Evolutionary conservation across 1,284 basidiomycete genomes (phyloP).

Genomic region (Bothia castanella): DNA sequence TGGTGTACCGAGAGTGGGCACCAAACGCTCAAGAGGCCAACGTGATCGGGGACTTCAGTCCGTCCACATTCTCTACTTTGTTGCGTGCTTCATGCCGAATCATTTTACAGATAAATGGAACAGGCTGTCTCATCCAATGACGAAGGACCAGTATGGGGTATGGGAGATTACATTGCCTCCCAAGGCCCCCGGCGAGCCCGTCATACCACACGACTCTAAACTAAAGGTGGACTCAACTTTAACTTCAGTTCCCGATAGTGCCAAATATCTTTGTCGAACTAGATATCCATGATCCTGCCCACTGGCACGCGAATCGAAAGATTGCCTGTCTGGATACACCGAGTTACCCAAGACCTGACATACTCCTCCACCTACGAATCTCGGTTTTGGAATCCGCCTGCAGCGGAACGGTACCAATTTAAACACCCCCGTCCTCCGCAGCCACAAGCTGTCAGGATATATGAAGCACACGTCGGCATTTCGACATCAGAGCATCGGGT

Average conservation of each 20-base stretch:
- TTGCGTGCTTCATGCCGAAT: neutral
- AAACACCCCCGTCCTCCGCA: conserved; percentile 73
- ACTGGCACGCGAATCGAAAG: conserved; percentile 83
- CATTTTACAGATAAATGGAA: conserved; percentile 78
- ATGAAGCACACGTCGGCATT: conserved; percentile 98
- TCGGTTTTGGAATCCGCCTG: conserved; percentile 96
- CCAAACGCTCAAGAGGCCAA: conserved; percentile 81
- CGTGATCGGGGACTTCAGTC: conserved; percentile 96
- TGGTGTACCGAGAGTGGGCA: conserved; percentile 94
- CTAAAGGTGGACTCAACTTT: conserved; percentile 60
- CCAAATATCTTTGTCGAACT: conserved; percentile 5
- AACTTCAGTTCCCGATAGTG: neutral
- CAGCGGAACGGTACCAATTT: conserved; percentile 70
- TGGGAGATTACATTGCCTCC: conserved; percentile 88
- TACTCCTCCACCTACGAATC: conserved; percentile 94
- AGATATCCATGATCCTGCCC: conserved; percentile 84
- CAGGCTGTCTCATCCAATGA: conserved; percentile 81
- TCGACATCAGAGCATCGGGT: conserved; percentile 85
- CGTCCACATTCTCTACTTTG: conserved; percentile 34
- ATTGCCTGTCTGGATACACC: conserved; percentile 89
- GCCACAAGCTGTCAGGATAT: conserved; percentile 78
- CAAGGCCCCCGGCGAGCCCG: conserved; percentile 62
- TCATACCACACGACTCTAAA: conserved; percentile 93
- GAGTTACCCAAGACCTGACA: conserved; percentile 90
- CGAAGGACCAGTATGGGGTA: conserved; percentile 84